These are phyloP conservation scores for Entophlyctis luteolus DNA, from an alignment of 192 early-diverging fungal species.

Conservation along the genomic window DNA sequence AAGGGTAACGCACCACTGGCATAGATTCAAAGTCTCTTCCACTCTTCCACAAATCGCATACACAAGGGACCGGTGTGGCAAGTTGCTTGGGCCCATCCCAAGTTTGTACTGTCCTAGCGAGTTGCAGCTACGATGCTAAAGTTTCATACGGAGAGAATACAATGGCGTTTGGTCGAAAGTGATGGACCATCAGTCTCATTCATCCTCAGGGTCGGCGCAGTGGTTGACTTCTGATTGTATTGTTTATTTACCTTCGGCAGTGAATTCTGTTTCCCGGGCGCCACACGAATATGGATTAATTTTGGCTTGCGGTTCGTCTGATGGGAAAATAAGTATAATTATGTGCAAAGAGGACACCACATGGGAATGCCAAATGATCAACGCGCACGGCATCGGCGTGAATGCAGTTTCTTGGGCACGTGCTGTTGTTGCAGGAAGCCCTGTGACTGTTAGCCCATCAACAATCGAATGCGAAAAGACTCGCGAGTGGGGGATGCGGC, in stretches of 20 bases:
- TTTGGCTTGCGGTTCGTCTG: constrained; percentile 88
- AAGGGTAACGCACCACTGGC: constrained; percentile 89
- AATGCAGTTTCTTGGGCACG: constrained; percentile 97
- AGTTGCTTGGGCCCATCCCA: constrained; percentile 97
- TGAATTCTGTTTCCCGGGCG: constrained; percentile 95
- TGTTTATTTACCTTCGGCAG: constrained; percentile 39
- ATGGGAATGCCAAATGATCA: constrained; percentile 76
- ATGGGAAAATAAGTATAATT: constrained; percentile 87
- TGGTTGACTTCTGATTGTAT: background rate
- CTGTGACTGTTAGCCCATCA: constrained; percentile 45
- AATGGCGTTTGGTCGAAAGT: constrained; percentile 73
- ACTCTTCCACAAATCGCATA: constrained; percentile 98
- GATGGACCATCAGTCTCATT: constrained; percentile 83
- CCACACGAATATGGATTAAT: constrained; percentile 94
- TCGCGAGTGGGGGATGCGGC: constrained; percentile 93
- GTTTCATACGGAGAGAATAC: constrained; percentile 96
- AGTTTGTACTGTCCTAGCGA: constrained; percentile 92
- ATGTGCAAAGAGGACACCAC: constrained; percentile 87
- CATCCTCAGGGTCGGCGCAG: constrained; percentile 81
- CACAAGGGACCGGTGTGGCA: constrained; percentile 99
- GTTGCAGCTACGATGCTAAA: constrained; percentile 90
- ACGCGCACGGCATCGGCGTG: constrained; percentile 85
- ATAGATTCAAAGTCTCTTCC: constrained; percentile 99
- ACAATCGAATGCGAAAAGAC: constrained; percentile 63
- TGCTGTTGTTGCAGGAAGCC: constrained; percentile 65